Evolutionary conservation across 768 basidiomycete species (phyloP).

Genomic region (Serendipita sp.): DNA sequence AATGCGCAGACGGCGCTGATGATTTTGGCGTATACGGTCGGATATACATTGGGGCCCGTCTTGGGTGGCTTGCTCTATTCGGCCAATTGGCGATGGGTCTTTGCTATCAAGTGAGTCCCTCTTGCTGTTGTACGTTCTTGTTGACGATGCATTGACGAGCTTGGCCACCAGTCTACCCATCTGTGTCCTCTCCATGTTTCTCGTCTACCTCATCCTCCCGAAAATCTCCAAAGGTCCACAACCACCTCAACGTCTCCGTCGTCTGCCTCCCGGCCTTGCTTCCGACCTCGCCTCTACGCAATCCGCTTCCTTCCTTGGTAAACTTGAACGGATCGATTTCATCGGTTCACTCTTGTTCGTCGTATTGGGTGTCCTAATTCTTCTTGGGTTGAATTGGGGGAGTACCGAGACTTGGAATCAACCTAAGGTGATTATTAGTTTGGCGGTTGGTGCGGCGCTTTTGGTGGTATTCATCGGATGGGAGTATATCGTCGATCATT

Average conservation of each 20-base stretch:
- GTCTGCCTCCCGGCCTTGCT: constrained; percentile 18
- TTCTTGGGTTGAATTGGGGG: constrained; percentile 38
- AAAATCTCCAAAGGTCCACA: too few species aligned
- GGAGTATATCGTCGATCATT: constrained; percentile 26
- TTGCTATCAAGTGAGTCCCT: constrained; percentile 33
- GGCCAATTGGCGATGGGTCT: constrained; percentile 22
- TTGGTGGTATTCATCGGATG: constrained; percentile 26
- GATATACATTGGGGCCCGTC: constrained; percentile 23
- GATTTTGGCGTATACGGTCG: too few species aligned
- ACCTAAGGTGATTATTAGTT: constrained; percentile 29
- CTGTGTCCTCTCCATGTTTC: constrained; percentile 20
- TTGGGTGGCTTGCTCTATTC: constrained; percentile 31
- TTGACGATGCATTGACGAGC: not conserved
- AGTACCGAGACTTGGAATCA: constrained; percentile 26
- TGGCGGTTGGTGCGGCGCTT: constrained; percentile 29
- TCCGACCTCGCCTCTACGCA: too few species aligned
- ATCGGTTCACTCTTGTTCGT: constrained; percentile 9
- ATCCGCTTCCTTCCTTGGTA: too few species aligned
- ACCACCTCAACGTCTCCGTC: not conserved
- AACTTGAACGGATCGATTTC: too few species aligned
- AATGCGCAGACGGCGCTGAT: too few species aligned
- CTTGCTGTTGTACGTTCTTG: too few species aligned
- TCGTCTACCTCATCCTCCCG: constrained; percentile 23
- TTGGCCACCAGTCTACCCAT: constrained; percentile 24
- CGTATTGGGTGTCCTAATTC: constrained; percentile 27